These are phyloP conservation scores for Castanea mollissima DNA, from an alignment of 306 rosid genomes.

Conservation along the genomic window DNA sequence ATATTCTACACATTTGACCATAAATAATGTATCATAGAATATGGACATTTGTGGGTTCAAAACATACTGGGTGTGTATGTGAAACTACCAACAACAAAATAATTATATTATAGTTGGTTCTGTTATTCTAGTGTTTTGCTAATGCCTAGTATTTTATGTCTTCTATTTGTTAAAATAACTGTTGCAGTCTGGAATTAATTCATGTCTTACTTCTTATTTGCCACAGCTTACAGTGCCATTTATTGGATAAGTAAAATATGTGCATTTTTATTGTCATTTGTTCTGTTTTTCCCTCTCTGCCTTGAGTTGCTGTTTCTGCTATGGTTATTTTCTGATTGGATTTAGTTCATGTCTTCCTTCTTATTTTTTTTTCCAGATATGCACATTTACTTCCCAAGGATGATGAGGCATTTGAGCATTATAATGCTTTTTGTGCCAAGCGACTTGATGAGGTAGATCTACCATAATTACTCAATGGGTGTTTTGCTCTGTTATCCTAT, in stretches of 20 bases:
- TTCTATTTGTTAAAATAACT: not conserved
- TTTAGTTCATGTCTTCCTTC: not conserved
- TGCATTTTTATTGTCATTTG: not conserved
- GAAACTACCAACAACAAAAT: too few relatives aligned
- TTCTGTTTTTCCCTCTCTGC: not conserved
- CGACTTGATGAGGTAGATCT: constrained; percentile 88
- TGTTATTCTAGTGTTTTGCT: not conserved
- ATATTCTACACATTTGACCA: too few relatives aligned
- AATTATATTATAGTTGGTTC: not conserved
- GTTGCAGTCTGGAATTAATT: not conserved
- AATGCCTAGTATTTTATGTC: not conserved
- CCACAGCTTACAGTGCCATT: not conserved
- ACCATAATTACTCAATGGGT: constrained; percentile 5
- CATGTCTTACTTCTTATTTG: not conserved
- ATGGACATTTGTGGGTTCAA: too few relatives aligned
- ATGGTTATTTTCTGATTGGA: not conserved
- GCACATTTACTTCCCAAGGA: constrained; percentile 89
- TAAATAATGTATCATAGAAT: too few relatives aligned
- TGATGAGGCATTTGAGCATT: constrained; percentile 88
- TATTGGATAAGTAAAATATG: not conserved
- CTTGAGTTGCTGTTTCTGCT: not conserved
- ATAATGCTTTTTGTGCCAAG: constrained; percentile 70
- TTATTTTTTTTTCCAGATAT: constrained; percentile 42
- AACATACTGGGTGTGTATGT: too few relatives aligned
- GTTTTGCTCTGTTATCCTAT: not conserved